Conservation (phyloP, 768 basidiomycete species). For the Leccinum subgranulosum region DNA sequence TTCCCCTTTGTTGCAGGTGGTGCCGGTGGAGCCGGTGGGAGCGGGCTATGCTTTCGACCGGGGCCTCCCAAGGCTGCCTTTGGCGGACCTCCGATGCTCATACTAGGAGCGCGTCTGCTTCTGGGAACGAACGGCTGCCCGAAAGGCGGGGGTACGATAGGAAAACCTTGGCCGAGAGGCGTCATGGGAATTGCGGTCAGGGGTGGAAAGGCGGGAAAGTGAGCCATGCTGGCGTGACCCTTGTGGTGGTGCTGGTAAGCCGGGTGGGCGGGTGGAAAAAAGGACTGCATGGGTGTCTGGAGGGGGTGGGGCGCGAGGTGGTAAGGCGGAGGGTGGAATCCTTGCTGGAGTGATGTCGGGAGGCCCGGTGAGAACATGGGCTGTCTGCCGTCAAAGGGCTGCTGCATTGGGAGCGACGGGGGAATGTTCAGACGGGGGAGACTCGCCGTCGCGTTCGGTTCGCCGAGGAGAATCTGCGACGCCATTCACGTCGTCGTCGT, state of each 20-base stretch:
- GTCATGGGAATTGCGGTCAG: constrained; percentile 56
- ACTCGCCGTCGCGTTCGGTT: background rate
- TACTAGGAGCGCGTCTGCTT: constrained; percentile 59
- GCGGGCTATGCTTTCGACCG: constrained; percentile 69
- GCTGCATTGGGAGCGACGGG: constrained; percentile 52
- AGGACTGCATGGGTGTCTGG: constrained; percentile 74
- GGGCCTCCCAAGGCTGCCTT: constrained; percentile 83
- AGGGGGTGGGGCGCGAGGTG: constrained; percentile 44
- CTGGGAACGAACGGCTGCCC: constrained; percentile 55
- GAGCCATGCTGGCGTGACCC: constrained; percentile 57
- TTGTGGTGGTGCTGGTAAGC: constrained; percentile 45
- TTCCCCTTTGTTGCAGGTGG: constrained; percentile 50
- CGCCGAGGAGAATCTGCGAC: background rate
- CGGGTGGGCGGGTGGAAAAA: constrained; percentile 55
- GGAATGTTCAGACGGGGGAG: constrained; percentile 59
- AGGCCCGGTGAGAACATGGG: constrained; percentile 63
- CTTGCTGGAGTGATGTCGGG: constrained; percentile 55
- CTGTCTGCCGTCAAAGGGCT: constrained; percentile 46
- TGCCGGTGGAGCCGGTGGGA: constrained; percentile 32
- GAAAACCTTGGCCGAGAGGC: constrained; percentile 56
- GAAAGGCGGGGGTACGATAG: constrained; percentile 46
- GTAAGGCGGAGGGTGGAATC: constrained; percentile 52
- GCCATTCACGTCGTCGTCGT: background rate
- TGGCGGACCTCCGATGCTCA: constrained; percentile 84
- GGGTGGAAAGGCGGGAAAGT: constrained; percentile 59